These are phyloP conservation scores for Leccinum variicolor DNA, from an alignment of 768 basidiomycete genomes.

Conservation along the genomic window DNA sequence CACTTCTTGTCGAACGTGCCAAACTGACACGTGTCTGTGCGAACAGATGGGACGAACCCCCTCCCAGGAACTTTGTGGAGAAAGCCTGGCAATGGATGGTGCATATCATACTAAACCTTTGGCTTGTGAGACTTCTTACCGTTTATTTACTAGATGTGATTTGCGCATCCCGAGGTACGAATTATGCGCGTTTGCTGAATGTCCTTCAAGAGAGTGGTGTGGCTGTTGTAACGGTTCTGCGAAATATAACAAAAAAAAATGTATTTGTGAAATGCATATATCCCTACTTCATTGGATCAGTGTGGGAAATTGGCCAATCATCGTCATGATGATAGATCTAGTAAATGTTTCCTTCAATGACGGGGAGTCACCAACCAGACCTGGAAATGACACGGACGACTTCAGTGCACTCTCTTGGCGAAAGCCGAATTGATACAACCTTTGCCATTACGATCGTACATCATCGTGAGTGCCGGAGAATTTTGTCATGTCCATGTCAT, in stretches of 20 bases:
- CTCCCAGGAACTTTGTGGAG: conserved; percentile 23
- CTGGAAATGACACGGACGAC: too few species aligned
- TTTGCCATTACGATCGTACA: neutral
- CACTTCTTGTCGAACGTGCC: neutral
- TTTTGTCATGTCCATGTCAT: too few species aligned
- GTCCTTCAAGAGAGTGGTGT: conserved; percentile 17
- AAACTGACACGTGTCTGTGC: neutral
- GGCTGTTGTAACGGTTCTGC: neutral
- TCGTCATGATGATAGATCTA: neutral
- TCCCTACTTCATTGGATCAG: conserved; percentile 56
- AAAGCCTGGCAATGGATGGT: conserved; percentile 29
- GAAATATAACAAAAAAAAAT: conserved; percentile 18
- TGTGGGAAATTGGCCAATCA: neutral
- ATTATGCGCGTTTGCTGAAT: conserved; percentile 38
- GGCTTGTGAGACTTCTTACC: neutral
- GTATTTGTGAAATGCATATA: conserved; percentile 61
- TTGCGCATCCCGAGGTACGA: neutral
- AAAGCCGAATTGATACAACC: neutral
- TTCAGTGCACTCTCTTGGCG: neutral
- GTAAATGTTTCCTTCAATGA: neutral
- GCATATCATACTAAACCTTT: neutral
- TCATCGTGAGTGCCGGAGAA: neutral
- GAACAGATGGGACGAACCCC: conserved; percentile 25
- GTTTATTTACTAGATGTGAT: conserved; percentile 11
- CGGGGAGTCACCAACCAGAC: too few species aligned